Evolutionary conservation across 306 rosid genomes (phyloP).

Genomic region (Glycine latifolia): DNA sequence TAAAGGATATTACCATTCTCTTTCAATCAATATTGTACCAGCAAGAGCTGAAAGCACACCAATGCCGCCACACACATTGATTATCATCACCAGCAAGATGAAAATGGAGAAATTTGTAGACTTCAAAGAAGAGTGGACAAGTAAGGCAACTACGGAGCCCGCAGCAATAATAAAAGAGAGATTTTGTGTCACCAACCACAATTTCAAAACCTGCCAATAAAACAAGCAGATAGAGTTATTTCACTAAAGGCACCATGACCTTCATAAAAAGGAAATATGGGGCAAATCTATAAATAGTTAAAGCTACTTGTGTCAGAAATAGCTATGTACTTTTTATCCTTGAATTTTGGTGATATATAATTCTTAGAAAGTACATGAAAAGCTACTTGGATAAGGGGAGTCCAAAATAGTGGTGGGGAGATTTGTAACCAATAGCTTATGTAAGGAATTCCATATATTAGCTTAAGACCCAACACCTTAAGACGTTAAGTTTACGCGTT

Average conservation of each 20-base stretch:
- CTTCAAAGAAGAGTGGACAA: constrained; percentile 64
- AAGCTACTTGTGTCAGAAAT: not conserved
- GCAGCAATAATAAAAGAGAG: constrained; percentile 83
- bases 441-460: too few relatives aligned
- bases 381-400: not conserved
- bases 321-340: not conserved
- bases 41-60: constrained; percentile 87
- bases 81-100: constrained; percentile 61
- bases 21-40: constrained; percentile 88
- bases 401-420: too few relatives aligned
- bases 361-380: not conserved
- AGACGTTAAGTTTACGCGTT: too few relatives aligned
- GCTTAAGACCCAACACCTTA: not conserved
- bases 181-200: constrained; percentile 84
- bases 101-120: constrained; percentile 59
- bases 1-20: constrained; percentile 77
- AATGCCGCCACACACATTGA: constrained; percentile 76
- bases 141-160: constrained; percentile 62
- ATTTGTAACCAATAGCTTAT: too few relatives aligned
- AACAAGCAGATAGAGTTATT: constrained; percentile 35
- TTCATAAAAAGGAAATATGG: not conserved
- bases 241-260: not conserved
- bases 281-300: not conserved
- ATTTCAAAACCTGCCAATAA: constrained; percentile 70
- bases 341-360: not conserved